Evolutionary conservation across 108 stramenopile species (phyloP).

Genomic region (Nannochloropsis oceanica): DNA sequence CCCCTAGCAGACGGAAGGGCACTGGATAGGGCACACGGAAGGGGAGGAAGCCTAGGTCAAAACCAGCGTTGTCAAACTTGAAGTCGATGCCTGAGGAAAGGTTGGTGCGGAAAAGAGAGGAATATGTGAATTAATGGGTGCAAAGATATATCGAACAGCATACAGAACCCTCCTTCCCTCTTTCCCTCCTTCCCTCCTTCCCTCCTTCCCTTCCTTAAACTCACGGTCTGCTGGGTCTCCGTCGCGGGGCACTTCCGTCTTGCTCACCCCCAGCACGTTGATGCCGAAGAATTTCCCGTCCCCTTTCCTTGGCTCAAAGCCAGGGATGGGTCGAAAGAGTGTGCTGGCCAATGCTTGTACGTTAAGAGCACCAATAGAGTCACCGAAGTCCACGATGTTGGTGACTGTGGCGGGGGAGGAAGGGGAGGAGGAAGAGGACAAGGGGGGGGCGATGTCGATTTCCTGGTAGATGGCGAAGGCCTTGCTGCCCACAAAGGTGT

Average conservation of each 20-base stretch:
- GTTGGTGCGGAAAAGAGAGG: background rate
- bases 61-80: slow-evolving; percentile 29
- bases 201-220: background rate
- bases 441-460: slow-evolving; percentile 12
- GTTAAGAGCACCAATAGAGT: slow-evolving; percentile 5
- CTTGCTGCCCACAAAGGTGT: slow-evolving; percentile 17
- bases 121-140: background rate
- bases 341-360: slow-evolving; percentile 34
- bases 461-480: slow-evolving; percentile 26
- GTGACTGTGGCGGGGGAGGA: slow-evolving; percentile 10
- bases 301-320: slow-evolving; percentile 21
- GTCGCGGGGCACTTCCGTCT: background rate
- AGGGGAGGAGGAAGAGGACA: background rate
- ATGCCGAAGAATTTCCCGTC: background rate
- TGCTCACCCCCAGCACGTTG: background rate
- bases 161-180: background rate
- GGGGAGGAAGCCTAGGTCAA: slow-evolving; percentile 26
- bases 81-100: slow-evolving; percentile 24
- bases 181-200: background rate
- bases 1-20: slow-evolving; percentile 28
- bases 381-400: slow-evolving; percentile 30
- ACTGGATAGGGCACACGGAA: slow-evolving; percentile 35
- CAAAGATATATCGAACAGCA: background rate
- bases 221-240: background rate
- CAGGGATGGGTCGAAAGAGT: slow-evolving; percentile 2